A percentile compares a stretch with the other conserved stretches of the same genome.
phyloP scores from a whole-genome alignment of 2,329 filamentous ascomycete species.

The Fusarium longipes region DNA sequence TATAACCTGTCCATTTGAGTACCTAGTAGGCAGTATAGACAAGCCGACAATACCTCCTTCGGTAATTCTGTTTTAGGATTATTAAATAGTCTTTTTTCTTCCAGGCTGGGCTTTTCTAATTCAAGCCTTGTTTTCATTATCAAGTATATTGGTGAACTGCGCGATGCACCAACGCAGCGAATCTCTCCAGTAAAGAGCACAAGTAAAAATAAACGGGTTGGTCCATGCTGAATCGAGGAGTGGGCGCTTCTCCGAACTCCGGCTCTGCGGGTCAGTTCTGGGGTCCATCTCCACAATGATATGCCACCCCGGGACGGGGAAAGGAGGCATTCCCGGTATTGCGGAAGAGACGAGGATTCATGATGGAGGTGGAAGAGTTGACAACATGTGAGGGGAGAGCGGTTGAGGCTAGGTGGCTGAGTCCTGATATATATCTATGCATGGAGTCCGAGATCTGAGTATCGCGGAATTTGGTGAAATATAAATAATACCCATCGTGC shows the following conservation, averaged over 20 bases:
- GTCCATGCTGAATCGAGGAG: conserved; percentile 30
- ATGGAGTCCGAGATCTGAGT: not conserved
- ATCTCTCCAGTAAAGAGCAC: conserved; percentile 12
- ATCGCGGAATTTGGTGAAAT: not conserved
- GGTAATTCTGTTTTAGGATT: too few relatives aligned
- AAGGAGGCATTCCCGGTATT: conserved; percentile 37
- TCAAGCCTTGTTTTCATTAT: too few relatives aligned
- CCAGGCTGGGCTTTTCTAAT: too few relatives aligned
- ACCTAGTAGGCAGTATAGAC: too few relatives aligned
- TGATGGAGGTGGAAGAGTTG: not conserved
- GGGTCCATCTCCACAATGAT: conserved; percentile 24
- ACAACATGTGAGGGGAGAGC: not conserved
- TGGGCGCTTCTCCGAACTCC: conserved; percentile 42
- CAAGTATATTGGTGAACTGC: too few relatives aligned
- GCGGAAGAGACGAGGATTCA: conserved; percentile 32
- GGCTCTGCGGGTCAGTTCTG: conserved; percentile 40
- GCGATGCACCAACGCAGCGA: not conserved
- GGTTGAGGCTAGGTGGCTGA: not conserved
- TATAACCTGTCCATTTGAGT: too few relatives aligned
- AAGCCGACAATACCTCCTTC: too few relatives aligned
- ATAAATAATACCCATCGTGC: conserved; percentile 9
- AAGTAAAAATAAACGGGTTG: conserved; percentile 27
- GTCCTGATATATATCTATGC: not conserved
- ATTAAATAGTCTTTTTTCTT: too few relatives aligned
- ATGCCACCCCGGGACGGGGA: conserved; percentile 43